phyloP scores from a whole-genome alignment of 129 eudicot species.

The Artemisia tridentata region DNA sequence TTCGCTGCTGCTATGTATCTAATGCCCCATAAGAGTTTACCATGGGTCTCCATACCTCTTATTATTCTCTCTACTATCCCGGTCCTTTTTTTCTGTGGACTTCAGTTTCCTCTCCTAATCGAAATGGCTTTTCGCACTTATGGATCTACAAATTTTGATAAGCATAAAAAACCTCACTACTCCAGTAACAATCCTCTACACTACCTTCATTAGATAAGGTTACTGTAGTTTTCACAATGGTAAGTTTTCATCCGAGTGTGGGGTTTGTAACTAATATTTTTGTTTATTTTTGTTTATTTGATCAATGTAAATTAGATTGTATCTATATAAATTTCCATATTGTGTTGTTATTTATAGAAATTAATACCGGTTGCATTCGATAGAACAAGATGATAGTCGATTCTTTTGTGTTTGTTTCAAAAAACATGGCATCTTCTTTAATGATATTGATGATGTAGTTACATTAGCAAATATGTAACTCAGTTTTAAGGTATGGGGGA shows the following conservation, averaged over 20 bases:
- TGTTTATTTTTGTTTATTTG: too few species aligned
- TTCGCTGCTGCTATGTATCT: slow-evolving; percentile 47
- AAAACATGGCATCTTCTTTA: too few species aligned
- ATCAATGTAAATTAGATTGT: too few species aligned
- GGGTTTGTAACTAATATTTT: background rate
- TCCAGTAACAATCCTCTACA: background rate
- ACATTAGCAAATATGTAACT: too few species aligned
- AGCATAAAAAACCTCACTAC: slow-evolving; percentile 21
- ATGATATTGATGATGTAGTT: too few species aligned
- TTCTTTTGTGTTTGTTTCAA: too few species aligned
- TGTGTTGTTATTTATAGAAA: too few species aligned
- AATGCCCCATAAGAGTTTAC: slow-evolving; percentile 28
- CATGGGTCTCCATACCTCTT: slow-evolving; percentile 49
- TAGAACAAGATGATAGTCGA: too few species aligned
- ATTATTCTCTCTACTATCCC: slow-evolving; percentile 37
- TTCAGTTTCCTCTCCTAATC: slow-evolving; percentile 49
- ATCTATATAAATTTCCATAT: too few species aligned
- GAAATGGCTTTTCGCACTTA: slow-evolving; percentile 46
- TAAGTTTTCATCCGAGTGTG: background rate
- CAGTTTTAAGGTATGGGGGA: too few species aligned
- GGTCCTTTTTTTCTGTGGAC: slow-evolving; percentile 33
- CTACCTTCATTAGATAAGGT: background rate
- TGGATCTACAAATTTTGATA: slow-evolving; percentile 34
- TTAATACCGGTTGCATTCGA: too few species aligned
- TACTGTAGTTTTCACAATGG: background rate